Conservation (phyloP, 2,329 filamentous ascomycete genomes). For the Epichloe typhina region DNA sequence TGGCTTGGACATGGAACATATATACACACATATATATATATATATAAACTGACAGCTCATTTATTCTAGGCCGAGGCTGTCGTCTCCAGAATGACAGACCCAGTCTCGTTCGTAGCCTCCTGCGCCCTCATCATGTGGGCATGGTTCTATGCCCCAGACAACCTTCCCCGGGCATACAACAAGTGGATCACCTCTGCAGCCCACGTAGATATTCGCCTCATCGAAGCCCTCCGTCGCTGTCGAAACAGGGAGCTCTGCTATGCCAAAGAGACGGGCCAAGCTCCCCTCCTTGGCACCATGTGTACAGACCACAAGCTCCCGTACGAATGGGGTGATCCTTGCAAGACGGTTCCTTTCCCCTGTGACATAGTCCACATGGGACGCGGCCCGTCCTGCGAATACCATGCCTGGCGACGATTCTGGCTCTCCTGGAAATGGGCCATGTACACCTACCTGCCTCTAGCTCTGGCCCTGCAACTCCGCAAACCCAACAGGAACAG, state of each 20-base stretch:
- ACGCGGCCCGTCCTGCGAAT: constrained; percentile 58
- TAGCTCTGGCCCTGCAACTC: constrained; percentile 55
- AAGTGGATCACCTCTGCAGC: constrained; percentile 73
- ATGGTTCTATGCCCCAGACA: constrained; percentile 66
- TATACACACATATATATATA: too few relatives aligned
- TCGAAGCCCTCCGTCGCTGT: constrained; percentile 58
- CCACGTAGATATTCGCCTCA: constrained; percentile 58
- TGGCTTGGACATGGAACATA: too few relatives aligned
- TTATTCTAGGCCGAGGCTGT: constrained; percentile 17
- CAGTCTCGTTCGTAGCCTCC: constrained; percentile 57
- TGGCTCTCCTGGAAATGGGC: constrained; percentile 58
- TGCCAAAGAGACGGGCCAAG: constrained; percentile 58
- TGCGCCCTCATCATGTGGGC: constrained; percentile 75
- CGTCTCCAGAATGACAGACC: constrained; percentile 38
- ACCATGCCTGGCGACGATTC: constrained; percentile 58
- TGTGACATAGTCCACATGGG: constrained; percentile 81
- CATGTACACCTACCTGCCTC: constrained; percentile 62
- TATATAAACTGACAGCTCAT: background rate
- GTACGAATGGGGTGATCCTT: constrained; percentile 58
- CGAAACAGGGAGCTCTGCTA: constrained; percentile 53
- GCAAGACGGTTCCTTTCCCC: constrained; percentile 55
- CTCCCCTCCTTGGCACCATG: constrained; percentile 56
- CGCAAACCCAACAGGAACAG: constrained; percentile 31
- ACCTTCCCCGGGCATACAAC: constrained; percentile 60
- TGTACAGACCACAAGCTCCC: constrained; percentile 59